Conservation (phyloP, 2,329 filamentous ascomycete genomes). For the Phialemoniopsis sp. region DNA sequence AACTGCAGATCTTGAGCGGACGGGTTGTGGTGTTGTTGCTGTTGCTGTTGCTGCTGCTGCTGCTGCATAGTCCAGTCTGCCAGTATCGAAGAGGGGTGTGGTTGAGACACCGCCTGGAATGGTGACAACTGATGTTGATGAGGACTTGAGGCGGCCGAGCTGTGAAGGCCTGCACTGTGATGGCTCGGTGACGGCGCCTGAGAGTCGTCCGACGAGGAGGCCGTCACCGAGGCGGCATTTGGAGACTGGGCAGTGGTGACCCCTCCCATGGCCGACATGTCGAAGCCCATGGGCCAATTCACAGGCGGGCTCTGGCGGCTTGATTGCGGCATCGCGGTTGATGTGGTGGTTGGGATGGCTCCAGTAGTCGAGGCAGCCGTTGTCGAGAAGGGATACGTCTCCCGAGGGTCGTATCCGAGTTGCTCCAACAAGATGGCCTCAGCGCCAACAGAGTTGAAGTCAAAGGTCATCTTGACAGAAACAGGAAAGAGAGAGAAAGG, state of each 20-base stretch:
- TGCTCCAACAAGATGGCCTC: slow-evolving; percentile 57
- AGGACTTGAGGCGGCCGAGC: slow-evolving; percentile 48
- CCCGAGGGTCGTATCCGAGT: slow-evolving; percentile 52
- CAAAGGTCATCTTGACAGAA: slow-evolving; percentile 49
- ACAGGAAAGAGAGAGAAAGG: slow-evolving; percentile 21
- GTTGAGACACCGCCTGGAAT: slow-evolving; percentile 45
- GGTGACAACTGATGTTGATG: slow-evolving; percentile 53
- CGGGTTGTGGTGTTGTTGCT: slow-evolving; percentile 25
- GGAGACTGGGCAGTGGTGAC: slow-evolving; percentile 29
- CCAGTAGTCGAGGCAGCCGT: slow-evolving; percentile 31
- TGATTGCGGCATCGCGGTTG: slow-evolving; percentile 31
- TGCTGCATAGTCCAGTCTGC: slow-evolving; percentile 61
- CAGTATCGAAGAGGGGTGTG: slow-evolving; percentile 41
- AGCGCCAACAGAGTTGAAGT: slow-evolving; percentile 54
- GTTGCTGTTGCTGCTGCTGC: slow-evolving; percentile 38
- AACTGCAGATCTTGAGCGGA: slow-evolving; percentile 44
- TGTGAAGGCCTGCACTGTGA: slow-evolving; percentile 15
- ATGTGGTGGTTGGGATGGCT: slow-evolving; percentile 25
- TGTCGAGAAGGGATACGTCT: slow-evolving; percentile 48
- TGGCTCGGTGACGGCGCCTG: slow-evolving; percentile 41
- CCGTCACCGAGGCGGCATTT: slow-evolving; percentile 35
- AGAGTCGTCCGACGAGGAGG: slow-evolving; percentile 48
- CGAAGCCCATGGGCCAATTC: slow-evolving; percentile 48
- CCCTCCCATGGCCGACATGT: slow-evolving; percentile 31
- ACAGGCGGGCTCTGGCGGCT: slow-evolving; percentile 32